phyloP scores from a whole-genome alignment of 192 early-diverging fungal genomes.

The Backusella tarrabulga region DNA sequence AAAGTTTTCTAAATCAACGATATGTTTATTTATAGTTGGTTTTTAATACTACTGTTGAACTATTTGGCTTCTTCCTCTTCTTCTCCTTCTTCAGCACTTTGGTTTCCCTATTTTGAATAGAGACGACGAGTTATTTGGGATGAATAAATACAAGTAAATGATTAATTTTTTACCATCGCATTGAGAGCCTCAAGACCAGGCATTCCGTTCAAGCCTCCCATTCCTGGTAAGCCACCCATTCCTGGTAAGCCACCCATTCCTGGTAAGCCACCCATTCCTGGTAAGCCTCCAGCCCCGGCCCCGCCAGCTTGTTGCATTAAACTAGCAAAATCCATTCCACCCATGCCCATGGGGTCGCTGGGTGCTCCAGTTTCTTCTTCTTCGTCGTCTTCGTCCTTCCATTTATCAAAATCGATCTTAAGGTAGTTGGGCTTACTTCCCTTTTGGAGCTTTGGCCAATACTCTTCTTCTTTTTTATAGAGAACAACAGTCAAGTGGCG shows the following conservation, averaged over 20 bases:
- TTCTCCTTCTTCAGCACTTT: background rate
- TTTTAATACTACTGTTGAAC: background rate
- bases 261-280: slow-evolving; percentile 6
- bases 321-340: slow-evolving; percentile 59
- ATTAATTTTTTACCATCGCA: background rate
- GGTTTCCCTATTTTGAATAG: background rate
- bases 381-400: slow-evolving; percentile 95
- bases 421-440: slow-evolving; percentile 69
- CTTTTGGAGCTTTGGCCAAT: slow-evolving; percentile 87
- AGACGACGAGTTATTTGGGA: background rate
- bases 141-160: background rate
- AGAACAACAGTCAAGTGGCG: slow-evolving; percentile 69
- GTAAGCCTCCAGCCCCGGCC: slow-evolving; percentile 19
- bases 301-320: slow-evolving; percentile 48
- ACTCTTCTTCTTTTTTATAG: slow-evolving; percentile 67
- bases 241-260: slow-evolving; percentile 10
- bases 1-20: background rate
- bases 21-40: background rate
- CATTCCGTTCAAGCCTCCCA: background rate
- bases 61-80: background rate
- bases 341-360: slow-evolving; percentile 39
- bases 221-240: slow-evolving; percentile 6
- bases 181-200: background rate
- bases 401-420: slow-evolving; percentile 89
- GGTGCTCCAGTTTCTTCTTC: slow-evolving; percentile 69